Conservation (phyloP, 2,329 filamentous ascomycete species). For the Fusarium oxysporum region DNA sequence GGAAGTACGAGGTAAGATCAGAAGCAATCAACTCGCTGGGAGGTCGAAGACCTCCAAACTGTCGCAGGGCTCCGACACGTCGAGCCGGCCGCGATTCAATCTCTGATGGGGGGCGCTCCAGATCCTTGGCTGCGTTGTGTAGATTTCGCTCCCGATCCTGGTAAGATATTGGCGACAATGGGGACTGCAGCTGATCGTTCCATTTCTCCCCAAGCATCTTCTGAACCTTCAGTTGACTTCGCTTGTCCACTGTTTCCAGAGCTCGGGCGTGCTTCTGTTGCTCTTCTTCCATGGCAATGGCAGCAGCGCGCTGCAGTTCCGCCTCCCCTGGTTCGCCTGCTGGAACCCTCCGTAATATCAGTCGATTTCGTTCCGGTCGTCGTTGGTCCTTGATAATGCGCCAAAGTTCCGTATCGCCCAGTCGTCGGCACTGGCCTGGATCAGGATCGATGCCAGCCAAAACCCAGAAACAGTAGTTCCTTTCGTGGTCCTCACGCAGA, state of each 20-base stretch:
- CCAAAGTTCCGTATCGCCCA: constrained; percentile 89
- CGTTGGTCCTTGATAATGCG: constrained; percentile 89
- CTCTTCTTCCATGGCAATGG: constrained; percentile 89
- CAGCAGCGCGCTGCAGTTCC: constrained; percentile 87
- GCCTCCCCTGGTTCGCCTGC: constrained; percentile 88
- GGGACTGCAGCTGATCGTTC: constrained; percentile 82
- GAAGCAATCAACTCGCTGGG: constrained; percentile 98
- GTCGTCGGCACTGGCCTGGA: constrained; percentile 80
- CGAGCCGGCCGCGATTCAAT: constrained; percentile 58
- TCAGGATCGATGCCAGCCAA: constrained; percentile 87
- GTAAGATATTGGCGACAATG: constrained; percentile 83
- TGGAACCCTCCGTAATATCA: constrained; percentile 94
- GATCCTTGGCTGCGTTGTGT: constrained; percentile 67
- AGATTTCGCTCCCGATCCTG: constrained; percentile 77
- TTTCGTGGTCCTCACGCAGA: constrained; percentile 88
- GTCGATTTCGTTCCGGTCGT: constrained; percentile 85
- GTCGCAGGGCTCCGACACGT: constrained; percentile 70
- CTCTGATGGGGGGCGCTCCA: constrained; percentile 66
- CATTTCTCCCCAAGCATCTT: constrained; percentile 90
- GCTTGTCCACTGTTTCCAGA: constrained; percentile 73
- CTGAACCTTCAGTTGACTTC: constrained; percentile 88
- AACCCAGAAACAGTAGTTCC: constrained; percentile 97
- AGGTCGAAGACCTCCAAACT: constrained; percentile 91
- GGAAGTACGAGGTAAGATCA: constrained; percentile 96
- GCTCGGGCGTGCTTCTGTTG: constrained; percentile 76